Percentiles rank a stretch among this genome's conserved stretches.
phyloP scores from a whole-genome alignment of 495 filamentous ascomycete genomes.

The Bathelium albidoporum region DNA sequence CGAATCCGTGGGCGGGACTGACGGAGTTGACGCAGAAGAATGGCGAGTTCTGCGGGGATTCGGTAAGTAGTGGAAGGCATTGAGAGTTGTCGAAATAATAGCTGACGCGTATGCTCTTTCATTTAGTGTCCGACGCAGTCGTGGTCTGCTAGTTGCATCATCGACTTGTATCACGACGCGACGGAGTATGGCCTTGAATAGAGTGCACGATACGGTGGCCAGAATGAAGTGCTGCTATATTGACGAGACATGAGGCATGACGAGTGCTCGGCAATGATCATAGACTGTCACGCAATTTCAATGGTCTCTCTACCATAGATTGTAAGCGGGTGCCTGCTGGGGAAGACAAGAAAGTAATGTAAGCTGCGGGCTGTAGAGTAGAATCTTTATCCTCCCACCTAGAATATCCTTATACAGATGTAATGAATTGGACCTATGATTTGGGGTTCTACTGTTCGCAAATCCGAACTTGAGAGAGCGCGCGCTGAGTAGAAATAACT shows the following conservation, averaged over 20 bases:
- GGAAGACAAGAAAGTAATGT: not conserved
- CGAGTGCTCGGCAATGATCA: not conserved
- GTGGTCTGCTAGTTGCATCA: slow-evolving; percentile 87
- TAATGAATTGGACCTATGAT: not conserved
- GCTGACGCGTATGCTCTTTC: slow-evolving; percentile 22
- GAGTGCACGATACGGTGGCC: not conserved
- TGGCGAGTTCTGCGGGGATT: slow-evolving; percentile 75
- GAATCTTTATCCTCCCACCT: not conserved
- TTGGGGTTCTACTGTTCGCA: too few species aligned
- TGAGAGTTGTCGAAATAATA: not conserved
- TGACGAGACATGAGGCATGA: slow-evolving; percentile 8
- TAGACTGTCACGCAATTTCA: not conserved
- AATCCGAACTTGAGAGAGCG: too few species aligned
- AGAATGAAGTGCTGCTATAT: not conserved
- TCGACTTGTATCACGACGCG: slow-evolving; percentile 92
- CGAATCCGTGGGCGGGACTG: slow-evolving; percentile 80
- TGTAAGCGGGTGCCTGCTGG: not conserved
- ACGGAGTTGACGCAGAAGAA: slow-evolving; percentile 88
- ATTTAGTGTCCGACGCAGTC: slow-evolving; percentile 78
- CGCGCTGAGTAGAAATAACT: too few species aligned
- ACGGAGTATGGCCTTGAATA: slow-evolving; percentile 30
- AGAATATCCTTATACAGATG: not conserved
- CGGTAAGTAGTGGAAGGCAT: slow-evolving; percentile 46
- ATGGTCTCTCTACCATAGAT: not conserved
- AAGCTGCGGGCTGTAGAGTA: not conserved